Evolutionary conservation across 2,329 filamentous ascomycete genomes (phyloP), one percentile per base, ranked within the genome.

Genomic region (Stemphylium lycopersici): DNA sequence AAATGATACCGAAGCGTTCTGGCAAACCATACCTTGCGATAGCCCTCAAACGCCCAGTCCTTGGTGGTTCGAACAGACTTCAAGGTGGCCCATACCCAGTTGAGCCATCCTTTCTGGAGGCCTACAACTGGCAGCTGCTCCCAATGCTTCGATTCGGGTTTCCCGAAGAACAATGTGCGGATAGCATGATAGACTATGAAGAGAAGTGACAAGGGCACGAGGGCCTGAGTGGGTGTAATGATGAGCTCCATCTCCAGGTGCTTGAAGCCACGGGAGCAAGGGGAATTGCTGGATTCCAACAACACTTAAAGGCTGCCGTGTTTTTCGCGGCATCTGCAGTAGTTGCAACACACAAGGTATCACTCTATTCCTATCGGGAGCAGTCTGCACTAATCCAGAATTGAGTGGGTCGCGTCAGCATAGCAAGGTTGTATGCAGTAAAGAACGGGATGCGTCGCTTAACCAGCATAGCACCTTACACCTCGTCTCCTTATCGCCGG

Each of bases 21-120:
- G 16, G 31, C 41, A 16, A 15, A 40, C 12, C 40, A 31, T 54
- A 59, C 56, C 54, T 57, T 59, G 43, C 45, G 52, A 47, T 59
- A 59, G 16, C 56, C 56, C 37, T 59, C 56, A 32, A 59, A 59
- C 6, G 56, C 56, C 56, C 56, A 59, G 15, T 59, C 54, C 26
- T 59, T 48, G 3, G 56, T 59, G 43, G 52, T 58, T 20, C 52
- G 48, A 11, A 59, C 41, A 20, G 56, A 59, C 31, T 54, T 54
- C 33, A 54, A 29, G 2, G 58, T 60, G 15, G 53, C 58, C 52
- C 42, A 47, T 4, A 60, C 47, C 58, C 58, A 60, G 16, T 40
- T 48, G 8, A 60, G 47, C 53, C 53, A 56, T 59, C 55, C 48
- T 51, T 44, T 57, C 26, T 47, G 16, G 1, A 59, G 53, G 22